A percentile compares a stretch with the other conserved stretches of the same genome.
Evolutionary conservation across 768 basidiomycete genomes (phyloP).

Genomic region (Trametes elegans): DNA sequence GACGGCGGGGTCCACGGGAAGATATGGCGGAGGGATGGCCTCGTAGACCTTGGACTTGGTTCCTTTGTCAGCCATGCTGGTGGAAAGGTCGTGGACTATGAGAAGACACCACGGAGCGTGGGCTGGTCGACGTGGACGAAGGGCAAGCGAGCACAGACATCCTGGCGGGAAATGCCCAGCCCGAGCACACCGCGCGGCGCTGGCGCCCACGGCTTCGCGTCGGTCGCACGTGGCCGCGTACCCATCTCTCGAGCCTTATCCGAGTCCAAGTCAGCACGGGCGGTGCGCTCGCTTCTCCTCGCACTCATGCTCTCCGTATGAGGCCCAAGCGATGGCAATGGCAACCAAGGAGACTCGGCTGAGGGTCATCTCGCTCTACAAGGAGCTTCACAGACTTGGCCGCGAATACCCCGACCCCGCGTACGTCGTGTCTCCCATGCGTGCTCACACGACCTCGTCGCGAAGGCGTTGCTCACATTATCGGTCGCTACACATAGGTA

Average conservation of each 20-base stretch:
- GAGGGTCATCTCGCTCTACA: constrained; percentile 73
- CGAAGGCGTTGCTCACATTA: background rate
- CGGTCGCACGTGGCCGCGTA: constrained; percentile 9
- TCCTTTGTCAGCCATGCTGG: constrained; percentile 7
- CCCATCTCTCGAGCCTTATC: background rate
- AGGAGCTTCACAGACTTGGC: constrained; percentile 77
- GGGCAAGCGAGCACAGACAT: background rate
- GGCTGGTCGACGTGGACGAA: background rate
- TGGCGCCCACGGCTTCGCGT: background rate
- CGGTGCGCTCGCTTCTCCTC: background rate
- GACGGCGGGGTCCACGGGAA: constrained; percentile 13
- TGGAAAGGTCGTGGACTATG: background rate
- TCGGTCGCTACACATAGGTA: constrained; percentile 45
- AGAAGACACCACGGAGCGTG: background rate
- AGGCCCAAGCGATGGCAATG: constrained; percentile 34
- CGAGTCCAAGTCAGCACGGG: background rate
- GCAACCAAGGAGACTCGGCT: constrained; percentile 51
- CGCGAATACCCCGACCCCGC: constrained; percentile 80
- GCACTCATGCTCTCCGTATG: background rate
- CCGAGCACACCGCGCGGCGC: background rate
- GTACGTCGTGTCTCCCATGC: constrained; percentile 44
- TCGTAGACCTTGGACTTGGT: constrained; percentile 19
- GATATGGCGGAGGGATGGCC: constrained; percentile 19
- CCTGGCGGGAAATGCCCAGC: background rate
- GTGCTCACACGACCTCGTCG: constrained; percentile 1